Conservation (phyloP, 805 yeast genomes). For the Metschnikowia bowlesiae region DNA sequence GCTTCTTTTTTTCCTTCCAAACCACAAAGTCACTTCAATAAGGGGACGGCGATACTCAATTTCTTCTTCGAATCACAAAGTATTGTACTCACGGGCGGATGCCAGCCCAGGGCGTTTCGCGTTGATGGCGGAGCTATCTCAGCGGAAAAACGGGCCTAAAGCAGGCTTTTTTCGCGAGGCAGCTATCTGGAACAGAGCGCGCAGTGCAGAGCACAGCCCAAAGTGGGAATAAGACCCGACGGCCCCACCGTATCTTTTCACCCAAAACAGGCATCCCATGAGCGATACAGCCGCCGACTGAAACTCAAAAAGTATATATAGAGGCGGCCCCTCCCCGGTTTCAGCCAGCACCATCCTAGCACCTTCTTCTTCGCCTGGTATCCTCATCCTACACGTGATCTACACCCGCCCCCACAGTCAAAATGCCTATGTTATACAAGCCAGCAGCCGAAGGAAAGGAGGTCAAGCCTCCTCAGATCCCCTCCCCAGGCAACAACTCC, state of each 20-base stretch:
- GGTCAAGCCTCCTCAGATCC: conserved; percentile 53
- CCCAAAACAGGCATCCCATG: background rate
- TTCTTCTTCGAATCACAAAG: too few relatives aligned
- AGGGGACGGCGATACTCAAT: too few relatives aligned
- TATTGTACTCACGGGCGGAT: too few relatives aligned
- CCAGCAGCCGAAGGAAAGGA: conserved; percentile 51
- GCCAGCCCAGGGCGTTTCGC: too few relatives aligned
- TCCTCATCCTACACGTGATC: background rate
- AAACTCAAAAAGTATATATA: too few relatives aligned
- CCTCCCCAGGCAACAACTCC: conserved; percentile 64
- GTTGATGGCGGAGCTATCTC: too few relatives aligned
- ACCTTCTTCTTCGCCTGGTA: background rate
- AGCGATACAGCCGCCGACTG: background rate
- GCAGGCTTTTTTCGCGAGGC: background rate
- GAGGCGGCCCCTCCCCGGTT: background rate
- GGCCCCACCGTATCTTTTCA: background rate
- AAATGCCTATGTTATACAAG: conserved; percentile 53
- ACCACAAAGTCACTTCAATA: too few relatives aligned
- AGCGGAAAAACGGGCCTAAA: background rate
- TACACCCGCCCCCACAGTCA: conserved; percentile 10
- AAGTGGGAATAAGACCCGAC: background rate
- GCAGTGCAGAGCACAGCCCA: too few relatives aligned
- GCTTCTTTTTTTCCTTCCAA: conserved; percentile 5
- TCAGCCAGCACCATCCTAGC: background rate
- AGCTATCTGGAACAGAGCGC: background rate